Base-by-base conservation (phyloP, 768 basidiomycete genomes). In the Podaxis rugospora region DNA sequence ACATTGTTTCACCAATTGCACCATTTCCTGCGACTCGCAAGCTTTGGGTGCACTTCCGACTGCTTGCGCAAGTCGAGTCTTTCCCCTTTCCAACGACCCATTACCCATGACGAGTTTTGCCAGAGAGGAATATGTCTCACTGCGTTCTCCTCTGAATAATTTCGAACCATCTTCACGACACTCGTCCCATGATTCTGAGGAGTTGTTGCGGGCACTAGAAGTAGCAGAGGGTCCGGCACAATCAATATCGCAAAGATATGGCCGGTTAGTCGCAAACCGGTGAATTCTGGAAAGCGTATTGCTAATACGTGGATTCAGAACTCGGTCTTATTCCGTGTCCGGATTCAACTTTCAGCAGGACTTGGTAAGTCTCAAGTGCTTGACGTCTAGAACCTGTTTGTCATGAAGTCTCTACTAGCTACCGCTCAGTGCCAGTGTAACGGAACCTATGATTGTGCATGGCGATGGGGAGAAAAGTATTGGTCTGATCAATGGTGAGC, bases 261-360 rank as follows among this genome's bases (percentile, higher is more conserved):
- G 69, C 64, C 73, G 76, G 78, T 78, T 68, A 57, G 70, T 64
- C 21, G 44, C 56, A 9, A 32, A 32, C 23, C 13, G n/a, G 16
- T 40, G 35, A n/a, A 32, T 51, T 28, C 5, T 50, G 51, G 7
- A 25, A 46, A 47, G 46, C 40, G 25, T 44, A 50, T 51, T 10
- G 6, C 25, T 62, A 25, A 35, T 35, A 10, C 27, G 32, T 13
- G 25, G 50, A 49, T 37, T 57, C 66, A 75, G 83, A 44, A 72
- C 73, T 55, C 80, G 89, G 21, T 85, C 89, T 1, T 86, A 87
- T 71, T 92, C 90, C 52, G 73, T 87, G 51, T 80, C 86, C 5
- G 87, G 88, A 5, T 93, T 94, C 71, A 85, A 93, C 65, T 93
- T 93, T 66, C 84, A 90, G 69, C 80, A 80, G 50, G 87, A 91